Conservation (phyloP, 495 filamentous ascomycete genomes). For the Parathielavia appendiculata region DNA sequence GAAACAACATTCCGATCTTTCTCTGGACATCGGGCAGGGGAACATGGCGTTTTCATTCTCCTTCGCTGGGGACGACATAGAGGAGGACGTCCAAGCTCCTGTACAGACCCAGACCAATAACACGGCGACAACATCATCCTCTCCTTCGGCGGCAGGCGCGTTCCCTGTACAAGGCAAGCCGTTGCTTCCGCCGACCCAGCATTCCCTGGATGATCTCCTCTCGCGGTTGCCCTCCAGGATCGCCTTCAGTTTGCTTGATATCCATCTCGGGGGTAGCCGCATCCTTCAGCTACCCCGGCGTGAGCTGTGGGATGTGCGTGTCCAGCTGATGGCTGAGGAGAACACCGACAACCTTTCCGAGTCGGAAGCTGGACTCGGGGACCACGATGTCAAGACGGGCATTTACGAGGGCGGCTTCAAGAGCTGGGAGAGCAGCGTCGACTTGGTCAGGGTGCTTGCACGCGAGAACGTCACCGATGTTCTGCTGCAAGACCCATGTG, state of each 20-base stretch:
- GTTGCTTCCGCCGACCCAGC: conserved; percentile 42
- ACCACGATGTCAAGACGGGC: conserved; percentile 80
- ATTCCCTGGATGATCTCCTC: conserved; percentile 51
- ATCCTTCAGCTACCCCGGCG: conserved; percentile 65
- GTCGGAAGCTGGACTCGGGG: conserved; percentile 54
- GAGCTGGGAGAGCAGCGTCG: conserved; percentile 93
- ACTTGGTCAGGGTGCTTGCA: conserved; percentile 69
- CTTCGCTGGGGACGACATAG: conserved; percentile 81
- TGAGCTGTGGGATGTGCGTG: conserved; percentile 87
- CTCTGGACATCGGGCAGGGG: not conserved
- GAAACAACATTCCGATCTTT: not conserved
- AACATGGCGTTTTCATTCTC: conserved; percentile 64
- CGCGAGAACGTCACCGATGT: conserved; percentile 54
- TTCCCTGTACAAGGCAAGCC: conserved; percentile 48
- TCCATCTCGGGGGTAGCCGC: conserved; percentile 45
- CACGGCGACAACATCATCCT: conserved; percentile 9
- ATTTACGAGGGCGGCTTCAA: conserved; percentile 99
- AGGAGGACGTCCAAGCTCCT: conserved; percentile 50
- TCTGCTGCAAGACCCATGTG: conserved; percentile 37
- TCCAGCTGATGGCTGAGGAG: conserved; percentile 91
- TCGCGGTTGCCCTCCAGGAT: conserved; percentile 70
- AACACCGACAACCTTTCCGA: conserved; percentile 36
- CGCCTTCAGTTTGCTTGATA: conserved; percentile 59
- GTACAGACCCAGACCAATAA: conserved; percentile 17
- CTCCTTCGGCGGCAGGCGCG: conserved; percentile 36